Base-by-base conservation (phyloP, 495 filamentous ascomycete genomes). In the Penicillium flavigenum region DNA sequence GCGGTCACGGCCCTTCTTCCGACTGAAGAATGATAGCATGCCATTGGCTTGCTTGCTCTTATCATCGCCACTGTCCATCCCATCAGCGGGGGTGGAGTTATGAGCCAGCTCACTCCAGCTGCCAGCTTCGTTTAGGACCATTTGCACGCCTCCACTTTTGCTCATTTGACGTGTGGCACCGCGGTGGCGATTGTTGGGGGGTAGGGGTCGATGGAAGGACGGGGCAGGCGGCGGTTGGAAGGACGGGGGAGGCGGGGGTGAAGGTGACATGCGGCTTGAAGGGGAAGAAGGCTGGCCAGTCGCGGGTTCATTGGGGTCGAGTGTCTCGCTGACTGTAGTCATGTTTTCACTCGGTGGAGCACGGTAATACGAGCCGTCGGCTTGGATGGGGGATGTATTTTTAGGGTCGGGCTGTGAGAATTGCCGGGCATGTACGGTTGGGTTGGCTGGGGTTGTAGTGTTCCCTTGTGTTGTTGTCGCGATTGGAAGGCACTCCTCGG, bases 91-190 rank as follows among this genome's bases (percentile, higher is more conserved):
- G 42, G 86, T 88, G n/a, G 85, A 77, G 62, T 87, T 90, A 56
- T 90, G 86, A 11, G 90, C 90, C 62, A 97, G 79, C 51, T 96
- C 88, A 43, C 86, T 90, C 94, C 93, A 96, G 62, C 86, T 90
- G 41, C 92, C 91, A 5, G 83, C 82, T 66, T 91, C 92, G 65
- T 94, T 91, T 11, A 97, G 81, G 4, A 93, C 91, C 62, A 97
- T 88, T 64, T 96, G 92, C 56, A 96, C 81, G 8, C 94, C 94
- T 53, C 94, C 93, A 11, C 88, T 83, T 57, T 88, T 88, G 43
- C 86, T 89, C 38, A 84, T 83, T 49, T 90, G 90, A 4, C 79
- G 73, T 6, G 72, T 73, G 19, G 75, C 72, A 32, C 72, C 73
- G 20, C 66, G 67, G 3, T 63, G 69, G 5, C 65, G 71, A 16